These are phyloP conservation scores for Fusarium sp. DNA, from an alignment of 2,329 filamentous ascomycete species.

Conservation along the genomic window DNA sequence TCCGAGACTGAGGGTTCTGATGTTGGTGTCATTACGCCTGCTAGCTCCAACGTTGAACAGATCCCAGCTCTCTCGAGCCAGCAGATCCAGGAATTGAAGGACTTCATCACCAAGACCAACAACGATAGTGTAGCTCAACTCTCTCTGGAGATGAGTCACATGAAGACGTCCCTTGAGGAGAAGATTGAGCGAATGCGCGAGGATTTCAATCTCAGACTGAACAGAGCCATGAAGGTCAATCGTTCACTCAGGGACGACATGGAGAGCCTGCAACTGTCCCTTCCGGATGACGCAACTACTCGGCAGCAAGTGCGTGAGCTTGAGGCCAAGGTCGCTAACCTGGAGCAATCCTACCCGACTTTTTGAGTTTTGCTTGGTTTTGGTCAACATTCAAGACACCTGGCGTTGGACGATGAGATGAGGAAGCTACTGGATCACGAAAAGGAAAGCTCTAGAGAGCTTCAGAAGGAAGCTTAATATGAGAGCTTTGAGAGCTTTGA, in stretches of 20 bases:
- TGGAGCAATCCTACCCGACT: not conserved
- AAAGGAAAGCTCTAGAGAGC: not conserved
- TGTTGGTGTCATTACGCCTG: not conserved
- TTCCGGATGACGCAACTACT: not conserved
- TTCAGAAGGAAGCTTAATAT: not conserved
- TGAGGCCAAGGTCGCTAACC: not conserved
- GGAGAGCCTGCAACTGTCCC: not conserved
- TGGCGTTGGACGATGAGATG: not conserved
- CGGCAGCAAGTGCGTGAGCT: not conserved
- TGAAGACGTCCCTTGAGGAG: not conserved
- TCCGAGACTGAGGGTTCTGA: not conserved
- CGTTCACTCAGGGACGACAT: not conserved
- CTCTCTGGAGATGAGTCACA: not conserved
- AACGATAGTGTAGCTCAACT: not conserved
- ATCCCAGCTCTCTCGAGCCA: not conserved
- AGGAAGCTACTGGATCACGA: not conserved
- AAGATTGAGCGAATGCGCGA: not conserved
- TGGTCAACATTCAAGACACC: not conserved
- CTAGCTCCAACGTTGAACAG: not conserved
- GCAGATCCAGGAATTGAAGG: not conserved
- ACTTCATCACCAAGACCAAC: not conserved
- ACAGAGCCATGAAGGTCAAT: not conserved
- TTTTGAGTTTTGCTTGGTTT: not conserved
- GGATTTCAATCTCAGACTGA: not conserved
- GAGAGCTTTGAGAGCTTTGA: not conserved